phyloP scores from a whole-genome alignment of 2,329 filamentous ascomycete species.

The Pseudohalonectria lignicola region DNA sequence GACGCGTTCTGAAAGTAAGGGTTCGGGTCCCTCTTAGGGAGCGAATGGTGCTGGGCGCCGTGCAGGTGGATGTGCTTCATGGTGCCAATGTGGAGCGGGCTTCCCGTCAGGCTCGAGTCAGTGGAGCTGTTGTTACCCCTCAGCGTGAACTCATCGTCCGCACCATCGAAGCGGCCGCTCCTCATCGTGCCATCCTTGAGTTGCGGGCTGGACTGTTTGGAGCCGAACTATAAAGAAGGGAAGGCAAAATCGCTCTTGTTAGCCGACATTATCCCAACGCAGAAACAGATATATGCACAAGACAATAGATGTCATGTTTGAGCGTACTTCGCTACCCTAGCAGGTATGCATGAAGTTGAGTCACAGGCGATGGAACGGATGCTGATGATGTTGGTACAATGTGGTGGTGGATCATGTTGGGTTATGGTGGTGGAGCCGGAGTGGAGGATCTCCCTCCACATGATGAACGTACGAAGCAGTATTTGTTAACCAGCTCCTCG shows the following conservation, averaged over 20 bases:
- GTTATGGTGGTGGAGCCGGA: no score
- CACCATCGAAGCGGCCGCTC: slow-evolving; percentile 30
- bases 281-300: no score
- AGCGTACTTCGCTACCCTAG: slow-evolving; percentile 20
- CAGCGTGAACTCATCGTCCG: slow-evolving; percentile 21
- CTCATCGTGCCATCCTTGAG: slow-evolving; percentile 35
- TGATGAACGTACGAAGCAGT: slow-evolving; percentile 92
- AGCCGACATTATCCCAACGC: no score
- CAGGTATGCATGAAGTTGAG: slow-evolving; percentile 6
- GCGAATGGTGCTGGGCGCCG: slow-evolving; percentile 30
- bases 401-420: no score
- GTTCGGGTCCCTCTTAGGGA: slow-evolving; percentile 22
- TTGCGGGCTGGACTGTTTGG: slow-evolving; percentile 42
- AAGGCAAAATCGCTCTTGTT: no score
- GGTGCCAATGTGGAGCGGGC: slow-evolving; percentile 20
- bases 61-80: slow-evolving; percentile 18
- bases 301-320: slow-evolving; percentile 17
- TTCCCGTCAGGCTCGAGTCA: slow-evolving; percentile 23
- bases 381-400: no score
- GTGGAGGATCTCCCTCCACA: no score
- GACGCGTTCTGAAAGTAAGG: slow-evolving; percentile 22
- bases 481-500: slow-evolving; percentile 95
- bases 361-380: background rate
- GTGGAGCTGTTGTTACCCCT: slow-evolving; percentile 22
- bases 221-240: slow-evolving; percentile 56